Base-by-base conservation (phyloP, 495 filamentous ascomycete species). In the Aspergillus diversus region DNA sequence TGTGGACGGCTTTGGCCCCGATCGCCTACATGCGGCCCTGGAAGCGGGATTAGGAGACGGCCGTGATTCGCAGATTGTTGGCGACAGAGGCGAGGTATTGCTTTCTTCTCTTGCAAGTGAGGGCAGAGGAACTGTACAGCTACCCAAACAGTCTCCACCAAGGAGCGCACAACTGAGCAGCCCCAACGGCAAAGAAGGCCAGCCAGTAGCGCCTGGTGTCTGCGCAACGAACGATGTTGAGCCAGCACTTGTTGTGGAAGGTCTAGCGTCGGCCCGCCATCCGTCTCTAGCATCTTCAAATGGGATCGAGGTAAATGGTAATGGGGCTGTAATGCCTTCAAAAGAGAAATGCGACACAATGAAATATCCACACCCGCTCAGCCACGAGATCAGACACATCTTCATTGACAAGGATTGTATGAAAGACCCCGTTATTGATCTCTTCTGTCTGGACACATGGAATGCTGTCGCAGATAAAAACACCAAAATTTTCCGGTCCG, bases 371-470 rank as follows among this genome's bases (percentile, higher is more conserved):
- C 85, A 87, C 64, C 85, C 88, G 6, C 74, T 89, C 2, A 73
- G 87, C 4, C 80, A 86, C 6, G 89, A 93, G 42, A 81, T 97
- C 68, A 84, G 85, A 51, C 85, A 83, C 37, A 83, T 89, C 7
- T 75, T 81, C 34, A 77, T 92, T 16, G 83, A 86, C 57, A 81
- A 84, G 46, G 86, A 92, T 61, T 90, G 90, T 73, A 92, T 92
- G 85, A 78, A 74, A 15, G 95, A 99, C 71, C 95, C 96, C 0
- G 80, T 98, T 33, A 89, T 89, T 63, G 86, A 93, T 60, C 73
- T 79, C 3, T 98, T 97, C 77, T 94, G 89, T 69, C 84, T 92
- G 49, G 92, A 96, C 64, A 88, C 89, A 1, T 99, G 95, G 95
- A 87, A 87, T 63, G 78, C 85, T n/a, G 86, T 93, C 48, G 95